Conservation (phyloP, 805 yeast genomes). For the Metschnikowia proteae region DNA sequence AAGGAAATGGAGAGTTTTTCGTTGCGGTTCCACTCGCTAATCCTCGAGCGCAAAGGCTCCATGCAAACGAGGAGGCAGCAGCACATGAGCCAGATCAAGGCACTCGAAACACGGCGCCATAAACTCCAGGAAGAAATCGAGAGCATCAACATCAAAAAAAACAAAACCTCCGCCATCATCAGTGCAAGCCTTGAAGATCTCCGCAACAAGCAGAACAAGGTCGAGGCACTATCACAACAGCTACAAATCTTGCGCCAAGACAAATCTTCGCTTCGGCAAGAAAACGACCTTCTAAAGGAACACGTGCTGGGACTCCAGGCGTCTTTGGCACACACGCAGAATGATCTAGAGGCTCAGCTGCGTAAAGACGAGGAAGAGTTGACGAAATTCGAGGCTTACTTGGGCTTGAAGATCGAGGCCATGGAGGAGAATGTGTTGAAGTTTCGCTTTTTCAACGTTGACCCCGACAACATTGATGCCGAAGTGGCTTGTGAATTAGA, state of each 20-base stretch:
- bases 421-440: conserved; percentile 42
- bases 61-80: conserved; percentile 33
- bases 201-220: conserved; percentile 32
- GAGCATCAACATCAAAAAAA: conserved; percentile 23
- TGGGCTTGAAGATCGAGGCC: conserved; percentile 56
- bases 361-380: conserved; percentile 51
- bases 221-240: conserved; percentile 9
- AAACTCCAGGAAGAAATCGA: conserved; percentile 30
- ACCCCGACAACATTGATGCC: conserved; percentile 37
- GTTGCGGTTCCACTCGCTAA: conserved; percentile 31
- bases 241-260: background rate
- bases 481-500: conserved; percentile 45
- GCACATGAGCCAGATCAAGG: conserved; percentile 28
- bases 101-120: conserved; percentile 28
- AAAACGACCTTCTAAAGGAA: conserved; percentile 18
- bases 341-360: conserved; percentile 40
- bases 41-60: conserved; percentile 30
- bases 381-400: conserved; percentile 45
- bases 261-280: background rate
- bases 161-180: conserved; percentile 27
- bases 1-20: conserved; percentile 38
- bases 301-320: conserved; percentile 34
- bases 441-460: conserved; percentile 49
- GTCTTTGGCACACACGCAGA: conserved; percentile 30
- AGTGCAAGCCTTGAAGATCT: conserved; percentile 21